Evolutionary conservation across 2,329 filamentous ascomycete genomes (phyloP), one percentile per base, ranked within the genome.

Genomic region (Diaporthe citrichinensis): DNA sequence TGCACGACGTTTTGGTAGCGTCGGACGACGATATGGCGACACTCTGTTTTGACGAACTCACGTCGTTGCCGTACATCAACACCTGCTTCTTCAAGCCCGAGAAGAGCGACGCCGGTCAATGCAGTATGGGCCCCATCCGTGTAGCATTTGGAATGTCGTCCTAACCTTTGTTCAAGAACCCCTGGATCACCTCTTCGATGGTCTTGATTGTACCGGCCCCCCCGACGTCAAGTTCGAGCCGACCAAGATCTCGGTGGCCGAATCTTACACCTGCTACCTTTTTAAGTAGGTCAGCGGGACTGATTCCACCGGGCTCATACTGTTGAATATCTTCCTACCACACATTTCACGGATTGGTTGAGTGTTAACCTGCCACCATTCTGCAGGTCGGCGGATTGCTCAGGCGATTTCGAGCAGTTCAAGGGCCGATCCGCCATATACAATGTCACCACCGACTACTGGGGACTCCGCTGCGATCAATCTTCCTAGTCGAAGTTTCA

Each of bases 101-200:
- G 15, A 57, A 31, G 53, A 31, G 28, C 28, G 25, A 34, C 10
- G 28, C 17, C 1, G 53, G 53, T 4, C 28, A 31, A 20, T 57
- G 53, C 53, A 57, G 53, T 57, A 57, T 8, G 17, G 0, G 20
- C 17, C 12, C 28, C 28, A 34, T 4, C 8, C 3, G 3, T 34
- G 28, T 9, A 0, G 0, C 8, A 34, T 1, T 3, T 34, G 6
- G 4, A 4, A 20, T 14, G 15, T 23, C 28, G 0, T 8, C 1
- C 15, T 34, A 12, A 57, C 17, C 17, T 4, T 12, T 10, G 14
- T 1, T 7, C 15, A 57, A 57, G 53, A 57, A 20, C 28, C 28
- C 25, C 34, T 57, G 53, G 28, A 31, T 34, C 53, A 57, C 28
- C 53, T 57, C 15, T 57, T 57, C 28, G 53, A 34, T 28, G 53